Evolutionary conservation across 495 filamentous ascomycete species (phyloP), one percentile per base, ranked within the genome.

Genomic region (Lasiosphaeria ovina): DNA sequence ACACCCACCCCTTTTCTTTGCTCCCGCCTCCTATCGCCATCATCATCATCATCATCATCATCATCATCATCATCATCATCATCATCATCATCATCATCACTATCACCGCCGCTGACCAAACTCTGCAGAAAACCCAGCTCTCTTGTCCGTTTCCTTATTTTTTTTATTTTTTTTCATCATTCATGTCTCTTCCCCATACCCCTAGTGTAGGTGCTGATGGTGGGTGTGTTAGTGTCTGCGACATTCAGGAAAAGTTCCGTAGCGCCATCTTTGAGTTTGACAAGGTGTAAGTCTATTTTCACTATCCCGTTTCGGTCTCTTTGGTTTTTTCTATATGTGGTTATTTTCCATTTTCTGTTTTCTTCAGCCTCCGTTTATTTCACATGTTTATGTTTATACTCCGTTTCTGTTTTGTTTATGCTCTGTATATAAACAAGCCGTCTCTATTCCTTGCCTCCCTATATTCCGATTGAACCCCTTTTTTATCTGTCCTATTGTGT

Each of bases 231-330:
- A 98, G 93, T 65, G 83, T 98, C 67, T 98, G 94, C 78, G 94
- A 98, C 67, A 82, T 97, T 63, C 94, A 98, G 81, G 93, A 97
- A 63, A 93, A 89, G 71, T 98, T 98, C 79, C 83, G 91, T 48
- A 74, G 78, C 4, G 84, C 84, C 45, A 95, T 98, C 69, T 83
- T 85, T 72, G 87, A 95, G 71, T 97, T 91, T 67, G 78, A 89
- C 51, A 90, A 89, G 68, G 78, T 96, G 89, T 91, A 79, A 52
- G 73, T 17, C 40, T 34, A 34, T 24, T 24, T 24, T 24, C 24
- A 24, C 24, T 24, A 24, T 24, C 36, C 35, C 11, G 17, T 12
- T 32, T 34, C 16, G 9, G n/a, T 16, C 32, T 12, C 32, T 31
- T 38, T 17, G 3, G 3, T 57, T 45, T 33, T 56, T 56, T 14